Base-by-base conservation (phyloP, 768 basidiomycete species). In the Mycena maculata region DNA sequence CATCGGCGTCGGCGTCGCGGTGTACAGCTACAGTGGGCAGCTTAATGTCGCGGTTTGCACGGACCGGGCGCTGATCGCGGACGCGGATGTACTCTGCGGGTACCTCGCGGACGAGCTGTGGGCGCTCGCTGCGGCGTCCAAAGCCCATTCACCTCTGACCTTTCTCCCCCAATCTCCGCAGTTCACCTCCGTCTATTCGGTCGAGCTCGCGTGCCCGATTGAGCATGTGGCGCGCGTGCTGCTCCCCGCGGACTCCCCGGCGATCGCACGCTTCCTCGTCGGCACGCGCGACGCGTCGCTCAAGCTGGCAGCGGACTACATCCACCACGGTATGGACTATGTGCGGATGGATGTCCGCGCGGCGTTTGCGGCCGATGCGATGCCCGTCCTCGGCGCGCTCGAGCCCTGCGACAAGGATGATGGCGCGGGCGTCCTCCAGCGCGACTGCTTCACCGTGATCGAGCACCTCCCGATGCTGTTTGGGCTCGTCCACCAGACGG, bases 11-110 rank as follows among this genome's bases (percentile, higher is more conserved):
- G 39, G 20, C 2, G 7, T 65, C 31, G 63, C 63, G 36, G 48
- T 49, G 18, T 65, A 59, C 49, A 58, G 63, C 39, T 65, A 58
- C n/a, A n/a, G 28, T 22, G 63, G 48, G 10, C 45, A 36, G 10
- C 48, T 65, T 3, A 52, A 65, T 36, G 49, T 65, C 38, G 38
- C 56, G 25, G 28, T 65, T 4, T 58, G 48, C 28, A 30, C 57
- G 9, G 63, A 65, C n/a, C 23, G 31, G 47, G 23, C 25, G 23
- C 47, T 65, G 18, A 16, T 63, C 2, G 23, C 47, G 7, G 36
- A 57, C 3, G 33, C 53, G 45, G 63, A 64, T 28, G 44, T 57
- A 1, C 28, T 56, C 11, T 54, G 63, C n/a, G 36, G 45, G 27
- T 64, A 38, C 38, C 23, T 64, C 23, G 64, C 54, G 23, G 47